phyloP scores from a whole-genome alignment of 768 basidiomycete species.

The Psilocybe subaeruginosa region DNA sequence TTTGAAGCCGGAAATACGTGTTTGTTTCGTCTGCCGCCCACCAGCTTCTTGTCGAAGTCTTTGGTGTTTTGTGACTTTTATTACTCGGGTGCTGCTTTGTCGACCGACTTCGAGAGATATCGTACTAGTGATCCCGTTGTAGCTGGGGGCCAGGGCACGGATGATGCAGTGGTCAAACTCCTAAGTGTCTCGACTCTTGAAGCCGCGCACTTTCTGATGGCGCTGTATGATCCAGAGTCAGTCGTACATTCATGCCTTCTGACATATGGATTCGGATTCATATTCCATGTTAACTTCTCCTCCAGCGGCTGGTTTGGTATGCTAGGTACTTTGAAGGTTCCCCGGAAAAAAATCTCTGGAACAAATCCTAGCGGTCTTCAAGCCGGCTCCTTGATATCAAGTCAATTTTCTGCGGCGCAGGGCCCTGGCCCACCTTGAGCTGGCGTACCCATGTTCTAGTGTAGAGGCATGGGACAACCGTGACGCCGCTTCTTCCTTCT shows the following conservation, averaged over 20 bases:
- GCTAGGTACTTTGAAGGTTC: constrained; percentile 22
- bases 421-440: constrained; percentile 17
- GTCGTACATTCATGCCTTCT: not conserved
- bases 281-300: not conserved
- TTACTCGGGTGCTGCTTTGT: no score
- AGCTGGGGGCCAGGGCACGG: not conserved
- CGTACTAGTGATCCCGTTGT: not conserved
- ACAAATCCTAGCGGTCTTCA: constrained; percentile 12
- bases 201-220: constrained; percentile 17
- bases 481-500: not conserved
- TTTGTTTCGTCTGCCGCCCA: no score
- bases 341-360: constrained; percentile 8
- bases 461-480: constrained; percentile 16
- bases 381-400: constrained; percentile 13
- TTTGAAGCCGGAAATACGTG: no score
- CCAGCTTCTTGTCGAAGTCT: no score
- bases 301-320: not conserved
- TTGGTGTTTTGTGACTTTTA: no score
- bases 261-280: not conserved
- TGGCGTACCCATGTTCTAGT: constrained; percentile 1
- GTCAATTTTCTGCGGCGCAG: constrained; percentile 18
- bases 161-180: not conserved
- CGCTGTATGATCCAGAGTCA: constrained; percentile 24
- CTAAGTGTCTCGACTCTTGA: constrained; percentile 1
- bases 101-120: no score